phyloP scores from a whole-genome alignment of 257 asterid species.

The Salvia miltiorrhiza region DNA sequence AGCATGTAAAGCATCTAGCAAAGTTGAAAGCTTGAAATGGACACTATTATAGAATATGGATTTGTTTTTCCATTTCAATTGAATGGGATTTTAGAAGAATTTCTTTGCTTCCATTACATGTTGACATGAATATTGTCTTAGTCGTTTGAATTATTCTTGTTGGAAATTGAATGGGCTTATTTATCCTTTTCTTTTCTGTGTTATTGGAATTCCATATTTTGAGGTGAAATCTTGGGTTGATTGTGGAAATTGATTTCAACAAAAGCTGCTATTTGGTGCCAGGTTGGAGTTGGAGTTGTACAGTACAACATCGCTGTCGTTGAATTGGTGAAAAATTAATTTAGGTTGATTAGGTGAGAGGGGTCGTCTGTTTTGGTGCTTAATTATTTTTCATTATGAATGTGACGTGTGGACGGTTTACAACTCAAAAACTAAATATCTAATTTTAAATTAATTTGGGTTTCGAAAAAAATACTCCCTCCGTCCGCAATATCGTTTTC shows the following conservation, averaged over 20 bases:
- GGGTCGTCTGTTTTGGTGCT: background rate
- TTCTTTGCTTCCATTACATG: no score
- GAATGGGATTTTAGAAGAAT: no score
- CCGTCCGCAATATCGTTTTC: no score
- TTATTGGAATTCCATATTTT: background rate
- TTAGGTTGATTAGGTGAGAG: background rate
- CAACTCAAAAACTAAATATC: slow-evolving; percentile 2
- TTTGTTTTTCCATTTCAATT: no score
- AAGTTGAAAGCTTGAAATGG: background rate
- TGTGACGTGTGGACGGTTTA: background rate
- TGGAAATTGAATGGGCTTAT: no score
- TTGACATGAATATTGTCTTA: no score
- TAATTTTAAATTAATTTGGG: no score
- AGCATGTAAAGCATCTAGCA: slow-evolving; percentile 3
- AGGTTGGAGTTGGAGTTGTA: slow-evolving; percentile 5
- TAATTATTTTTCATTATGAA: background rate
- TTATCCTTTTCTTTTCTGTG: no score
- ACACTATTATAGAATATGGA: background rate
- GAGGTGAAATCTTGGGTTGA: background rate
- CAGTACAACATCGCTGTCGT: background rate
- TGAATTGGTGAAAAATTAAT: background rate
- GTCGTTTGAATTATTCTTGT: no score
- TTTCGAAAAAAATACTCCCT: no score
- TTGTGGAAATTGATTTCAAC: background rate
- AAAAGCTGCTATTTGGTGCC: background rate